phyloP scores from a whole-genome alignment of 2,329 filamentous ascomycete genomes.

The Hypoxylon sp. region DNA sequence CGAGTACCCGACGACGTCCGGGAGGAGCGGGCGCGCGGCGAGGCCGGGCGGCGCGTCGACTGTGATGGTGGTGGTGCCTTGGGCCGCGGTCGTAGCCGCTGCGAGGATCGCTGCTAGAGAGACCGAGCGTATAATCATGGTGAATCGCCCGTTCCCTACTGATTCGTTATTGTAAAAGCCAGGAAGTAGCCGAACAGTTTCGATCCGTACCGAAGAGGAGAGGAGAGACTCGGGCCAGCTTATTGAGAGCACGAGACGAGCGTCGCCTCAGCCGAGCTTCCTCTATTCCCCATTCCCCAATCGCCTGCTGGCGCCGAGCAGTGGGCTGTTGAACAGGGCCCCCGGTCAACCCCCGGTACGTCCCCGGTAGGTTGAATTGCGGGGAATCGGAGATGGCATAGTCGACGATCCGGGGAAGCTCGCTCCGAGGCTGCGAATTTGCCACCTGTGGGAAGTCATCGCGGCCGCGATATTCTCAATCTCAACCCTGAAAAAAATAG shows the following conservation, averaged over 20 bases:
- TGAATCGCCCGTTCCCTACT: background rate
- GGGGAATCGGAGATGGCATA: slow-evolving; percentile 27
- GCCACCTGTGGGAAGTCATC: slow-evolving; percentile 27
- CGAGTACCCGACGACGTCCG: slow-evolving; percentile 47
- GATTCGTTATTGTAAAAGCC: background rate
- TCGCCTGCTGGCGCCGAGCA: background rate
- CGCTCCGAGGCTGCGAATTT: slow-evolving; percentile 22
- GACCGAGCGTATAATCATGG: slow-evolving; percentile 23
- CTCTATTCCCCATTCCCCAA: slow-evolving; percentile 5
- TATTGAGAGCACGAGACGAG: slow-evolving; percentile 15
- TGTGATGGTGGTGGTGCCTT: slow-evolving; percentile 19
- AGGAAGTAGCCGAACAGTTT: background rate
- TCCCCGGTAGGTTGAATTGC: slow-evolving; percentile 3
- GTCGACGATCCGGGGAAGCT: slow-evolving; percentile 31
- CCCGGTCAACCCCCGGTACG: background rate
- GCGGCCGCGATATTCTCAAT: background rate
- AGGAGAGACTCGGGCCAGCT: slow-evolving; percentile 3
- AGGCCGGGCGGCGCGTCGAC: slow-evolving; percentile 41
- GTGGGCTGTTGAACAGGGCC: background rate
- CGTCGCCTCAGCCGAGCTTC: slow-evolving; percentile 6
- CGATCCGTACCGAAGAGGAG: background rate
- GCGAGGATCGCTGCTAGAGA: slow-evolving; percentile 19
- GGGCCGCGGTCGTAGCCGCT: slow-evolving; percentile 20
- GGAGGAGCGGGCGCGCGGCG: slow-evolving; percentile 38
- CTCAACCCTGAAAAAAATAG: background rate